A percentile compares a stretch with the other conserved stretches of the same genome.
These are phyloP conservation scores for Tetrapisispora phaffii DNA, from an alignment of 805 yeast species.

Conservation along the genomic window DNA sequence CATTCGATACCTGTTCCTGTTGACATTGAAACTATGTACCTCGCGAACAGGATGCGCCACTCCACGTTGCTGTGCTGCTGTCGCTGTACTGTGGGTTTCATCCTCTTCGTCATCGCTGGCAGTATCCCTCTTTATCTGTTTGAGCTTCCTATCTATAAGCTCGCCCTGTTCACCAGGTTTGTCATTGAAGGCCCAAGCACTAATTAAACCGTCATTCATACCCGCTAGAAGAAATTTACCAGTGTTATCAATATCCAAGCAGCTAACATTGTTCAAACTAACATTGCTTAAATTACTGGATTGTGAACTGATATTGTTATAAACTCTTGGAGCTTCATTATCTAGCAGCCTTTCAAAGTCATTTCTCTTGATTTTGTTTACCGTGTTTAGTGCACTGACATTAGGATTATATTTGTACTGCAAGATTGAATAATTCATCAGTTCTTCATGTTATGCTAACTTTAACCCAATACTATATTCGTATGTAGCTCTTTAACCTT, in stretches of 20 bases:
- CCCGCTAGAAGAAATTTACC: conserved; percentile 16
- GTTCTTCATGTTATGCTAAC: not conserved
- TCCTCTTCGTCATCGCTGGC: not conserved
- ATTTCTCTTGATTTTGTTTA: conserved; percentile 5
- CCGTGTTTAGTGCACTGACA: conserved; percentile 6
- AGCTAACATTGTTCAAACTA: conserved; percentile 5
- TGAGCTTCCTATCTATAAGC: conserved; percentile 16
- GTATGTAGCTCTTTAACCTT: too few relatives aligned
- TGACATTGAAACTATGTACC: conserved; percentile 17
- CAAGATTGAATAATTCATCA: conserved; percentile 4
- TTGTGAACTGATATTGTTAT: not conserved
- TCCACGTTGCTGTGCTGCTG: not conserved
- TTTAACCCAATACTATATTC: too few relatives aligned
- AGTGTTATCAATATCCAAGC: conserved; percentile 16
- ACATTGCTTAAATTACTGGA: not conserved
- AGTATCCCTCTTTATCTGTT: conserved; percentile 7
- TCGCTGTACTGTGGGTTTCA: not conserved
- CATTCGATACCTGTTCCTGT: conserved; percentile 14
- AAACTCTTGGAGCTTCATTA: conserved; percentile 3
- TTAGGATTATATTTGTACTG: conserved; percentile 10
- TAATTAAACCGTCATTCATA: conserved; percentile 30
- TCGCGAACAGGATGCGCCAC: conserved; percentile 1
- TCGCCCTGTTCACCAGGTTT: conserved; percentile 5
- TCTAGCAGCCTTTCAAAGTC: conserved; percentile 19
- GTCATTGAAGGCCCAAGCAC: conserved; percentile 25